A percentile compares a stretch with the other conserved stretches of the same genome.
Evolutionary conservation across 2,329 filamentous ascomycete genomes (phyloP).

Genomic region (Chalara sp.): DNA sequence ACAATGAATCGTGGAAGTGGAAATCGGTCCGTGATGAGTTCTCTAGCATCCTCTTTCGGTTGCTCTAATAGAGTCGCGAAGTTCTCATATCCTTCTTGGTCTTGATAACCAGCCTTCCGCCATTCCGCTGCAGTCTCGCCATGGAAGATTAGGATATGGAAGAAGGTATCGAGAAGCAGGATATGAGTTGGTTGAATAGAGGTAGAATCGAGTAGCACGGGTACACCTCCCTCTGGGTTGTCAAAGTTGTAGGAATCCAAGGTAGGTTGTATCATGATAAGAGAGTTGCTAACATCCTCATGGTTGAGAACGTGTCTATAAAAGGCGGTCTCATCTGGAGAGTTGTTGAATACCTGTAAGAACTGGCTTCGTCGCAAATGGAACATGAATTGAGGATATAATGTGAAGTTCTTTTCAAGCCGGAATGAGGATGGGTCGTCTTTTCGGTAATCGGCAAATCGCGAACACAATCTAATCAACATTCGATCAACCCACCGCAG

Average conservation of each 20-base stretch:
- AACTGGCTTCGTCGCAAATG: constrained; percentile 95
- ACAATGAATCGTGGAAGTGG: constrained; percentile 98
- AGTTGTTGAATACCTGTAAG: constrained; percentile 98
- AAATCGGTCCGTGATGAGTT: constrained; percentile 95
- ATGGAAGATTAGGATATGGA: constrained; percentile 99
- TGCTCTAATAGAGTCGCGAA: constrained; percentile 82
- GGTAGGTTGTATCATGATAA: constrained; percentile 98
- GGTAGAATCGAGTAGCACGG: constrained; percentile 91
- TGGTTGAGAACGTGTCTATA: constrained; percentile 96
- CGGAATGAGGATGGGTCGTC: constrained; percentile 97
- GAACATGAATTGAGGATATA: constrained; percentile 99
- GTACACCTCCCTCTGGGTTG: constrained; percentile 77
- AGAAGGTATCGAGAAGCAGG: constrained; percentile 93
- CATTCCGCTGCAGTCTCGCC: constrained; percentile 97
- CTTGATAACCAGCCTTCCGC: constrained; percentile 96
- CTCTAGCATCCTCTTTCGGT: constrained; percentile 94
- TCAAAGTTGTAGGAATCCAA: constrained; percentile 97
- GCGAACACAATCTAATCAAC: constrained; percentile 92
- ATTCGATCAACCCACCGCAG: constrained; percentile 97
- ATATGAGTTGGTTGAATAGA: constrained; percentile 94
- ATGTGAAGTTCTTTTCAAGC: constrained; percentile 95
- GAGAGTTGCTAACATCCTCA: constrained; percentile 91
- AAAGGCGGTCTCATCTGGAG: constrained; percentile 97
- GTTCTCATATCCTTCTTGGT: constrained; percentile 97
- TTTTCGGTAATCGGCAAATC: constrained; percentile 96